These are phyloP conservation scores for Haplosporangium gracile DNA, from an alignment of 192 early-diverging fungal genomes.

Conservation along the genomic window DNA sequence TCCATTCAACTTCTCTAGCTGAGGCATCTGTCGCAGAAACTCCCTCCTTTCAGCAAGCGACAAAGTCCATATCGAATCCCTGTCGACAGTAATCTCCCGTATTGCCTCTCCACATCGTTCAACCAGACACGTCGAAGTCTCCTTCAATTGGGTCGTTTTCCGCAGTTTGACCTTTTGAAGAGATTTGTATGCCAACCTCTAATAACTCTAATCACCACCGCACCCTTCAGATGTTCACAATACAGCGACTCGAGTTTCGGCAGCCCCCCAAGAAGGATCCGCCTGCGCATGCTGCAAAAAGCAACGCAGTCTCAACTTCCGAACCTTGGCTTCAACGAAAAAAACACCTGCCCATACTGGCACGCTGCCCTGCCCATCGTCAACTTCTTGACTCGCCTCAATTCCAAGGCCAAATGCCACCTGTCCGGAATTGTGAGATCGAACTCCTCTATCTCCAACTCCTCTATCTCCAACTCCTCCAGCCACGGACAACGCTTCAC, in stretches of 20 bases:
- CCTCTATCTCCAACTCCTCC: background rate
- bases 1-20: background rate
- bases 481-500: background rate
- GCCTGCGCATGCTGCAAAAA: background rate
- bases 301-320: background rate
- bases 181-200: background rate
- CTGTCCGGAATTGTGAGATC: background rate
- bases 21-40: background rate
- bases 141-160: background rate
- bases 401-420: background rate
- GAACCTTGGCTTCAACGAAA: background rate
- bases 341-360: background rate
- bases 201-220: background rate
- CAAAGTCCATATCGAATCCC: background rate
- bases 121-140: background rate
- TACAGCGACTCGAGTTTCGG: background rate
- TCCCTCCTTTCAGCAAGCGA: background rate
- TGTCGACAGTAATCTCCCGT: background rate
- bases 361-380: background rate
- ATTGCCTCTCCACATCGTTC: background rate
- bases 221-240: background rate
- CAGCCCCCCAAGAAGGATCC: background rate
- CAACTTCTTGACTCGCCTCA: background rate
- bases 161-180: background rate
- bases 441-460: background rate